phyloP scores from a whole-genome alignment of 768 basidiomycete genomes.

The Leccinum broughii region DNA sequence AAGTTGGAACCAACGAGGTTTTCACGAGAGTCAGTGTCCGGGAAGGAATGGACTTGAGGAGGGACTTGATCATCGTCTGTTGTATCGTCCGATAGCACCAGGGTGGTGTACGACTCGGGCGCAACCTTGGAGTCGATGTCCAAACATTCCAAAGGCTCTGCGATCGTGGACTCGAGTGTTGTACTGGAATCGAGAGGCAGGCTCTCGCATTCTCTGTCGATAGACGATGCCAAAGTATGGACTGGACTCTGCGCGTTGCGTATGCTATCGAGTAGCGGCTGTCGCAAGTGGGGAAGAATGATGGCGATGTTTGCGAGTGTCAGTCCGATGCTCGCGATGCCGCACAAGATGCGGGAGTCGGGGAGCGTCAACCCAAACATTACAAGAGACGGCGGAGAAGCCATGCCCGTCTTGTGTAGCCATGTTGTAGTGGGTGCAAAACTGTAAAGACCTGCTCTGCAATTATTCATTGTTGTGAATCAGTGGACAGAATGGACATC shows the following conservation, averaged over 20 bases:
- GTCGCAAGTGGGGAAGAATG: slow-evolving; percentile 27
- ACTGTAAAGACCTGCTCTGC: slow-evolving; percentile 31
- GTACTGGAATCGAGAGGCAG: neutral
- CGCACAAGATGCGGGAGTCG: slow-evolving; percentile 27
- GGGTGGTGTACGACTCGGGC: neutral
- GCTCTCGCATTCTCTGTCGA: neutral
- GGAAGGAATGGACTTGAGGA: neutral
- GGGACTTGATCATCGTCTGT: neutral
- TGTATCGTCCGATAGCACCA: neutral
- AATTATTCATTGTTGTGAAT: slow-evolving; percentile 22
- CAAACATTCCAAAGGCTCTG: neutral
- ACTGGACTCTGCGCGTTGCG: neutral
- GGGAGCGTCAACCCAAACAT: slow-evolving; percentile 26
- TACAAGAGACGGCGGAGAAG: slow-evolving; percentile 28
- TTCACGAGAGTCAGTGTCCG: neutral
- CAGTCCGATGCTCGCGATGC: slow-evolving; percentile 27
- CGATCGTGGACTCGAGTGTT: neutral
- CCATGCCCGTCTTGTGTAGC: slow-evolving; percentile 23
- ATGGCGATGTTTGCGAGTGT: slow-evolving; percentile 27
- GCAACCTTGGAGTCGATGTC: neutral
- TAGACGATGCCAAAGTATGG: neutral
- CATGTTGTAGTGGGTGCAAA: slow-evolving; percentile 22
- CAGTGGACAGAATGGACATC: slow-evolving; percentile 6
- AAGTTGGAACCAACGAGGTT: neutral
- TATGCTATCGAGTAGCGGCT: slow-evolving; percentile 18